phyloP scores from a whole-genome alignment of 495 filamentous ascomycete species.

The Pseudomonodictys pantanalensis region DNA sequence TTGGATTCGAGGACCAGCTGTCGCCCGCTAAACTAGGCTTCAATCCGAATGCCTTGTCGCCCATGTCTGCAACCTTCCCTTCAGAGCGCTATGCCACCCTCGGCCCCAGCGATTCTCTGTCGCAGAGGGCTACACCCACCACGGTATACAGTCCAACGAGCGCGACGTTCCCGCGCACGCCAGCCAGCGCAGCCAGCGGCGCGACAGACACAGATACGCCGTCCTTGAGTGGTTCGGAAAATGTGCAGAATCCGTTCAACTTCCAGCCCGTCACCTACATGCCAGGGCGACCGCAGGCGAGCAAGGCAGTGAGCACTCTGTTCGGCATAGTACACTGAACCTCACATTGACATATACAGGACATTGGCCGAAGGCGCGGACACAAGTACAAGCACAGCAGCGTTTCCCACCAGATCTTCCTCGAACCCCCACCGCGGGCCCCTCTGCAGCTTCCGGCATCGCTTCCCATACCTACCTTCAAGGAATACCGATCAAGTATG shows the following conservation, averaged over 20 bases:
- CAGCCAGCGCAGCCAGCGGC: constrained; percentile 27
- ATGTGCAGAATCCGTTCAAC: constrained; percentile 73
- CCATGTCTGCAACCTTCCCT: constrained; percentile 55
- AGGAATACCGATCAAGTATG: constrained; percentile 81
- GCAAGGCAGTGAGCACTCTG: constrained; percentile 71
- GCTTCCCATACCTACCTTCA: constrained; percentile 85
- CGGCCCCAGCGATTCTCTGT: constrained; percentile 25
- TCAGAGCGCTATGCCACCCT: constrained; percentile 36
- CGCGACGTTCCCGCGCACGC: constrained; percentile 26
- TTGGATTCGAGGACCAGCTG: constrained; percentile 40
- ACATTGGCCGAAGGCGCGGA: constrained; percentile 85
- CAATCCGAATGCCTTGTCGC: constrained; percentile 64
- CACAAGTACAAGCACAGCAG: constrained; percentile 98
- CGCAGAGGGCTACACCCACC: constrained; percentile 27
- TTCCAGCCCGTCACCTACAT: constrained; percentile 69
- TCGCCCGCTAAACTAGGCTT: constrained; percentile 45
- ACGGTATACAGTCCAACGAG: constrained; percentile 24
- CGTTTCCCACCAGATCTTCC: constrained; percentile 94
- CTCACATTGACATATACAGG: constrained; percentile 33
- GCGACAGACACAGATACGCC: constrained; percentile 39
- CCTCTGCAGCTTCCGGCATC: constrained; percentile 90
- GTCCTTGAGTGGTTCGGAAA: constrained; percentile 44
- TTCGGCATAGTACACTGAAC: not conserved
- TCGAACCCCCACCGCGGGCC: constrained; percentile 84
- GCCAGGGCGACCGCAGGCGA: constrained; percentile 67